Evolutionary conservation across 495 filamentous ascomycete species (phyloP).

Genomic region (Parathielavia appendiculata): DNA sequence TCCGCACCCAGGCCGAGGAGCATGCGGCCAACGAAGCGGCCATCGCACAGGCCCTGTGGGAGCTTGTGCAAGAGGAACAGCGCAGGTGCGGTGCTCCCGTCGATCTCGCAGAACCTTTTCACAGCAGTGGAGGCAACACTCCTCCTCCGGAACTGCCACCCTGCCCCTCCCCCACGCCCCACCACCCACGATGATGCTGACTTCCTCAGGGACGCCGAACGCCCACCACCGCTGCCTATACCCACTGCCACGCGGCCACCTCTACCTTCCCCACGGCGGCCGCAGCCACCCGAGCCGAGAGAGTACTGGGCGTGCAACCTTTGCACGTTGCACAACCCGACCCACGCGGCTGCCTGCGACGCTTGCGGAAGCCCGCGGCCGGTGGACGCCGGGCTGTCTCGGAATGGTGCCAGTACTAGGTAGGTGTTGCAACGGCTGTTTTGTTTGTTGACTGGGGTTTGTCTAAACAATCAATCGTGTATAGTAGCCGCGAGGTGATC

Average conservation of each 20-base stretch:
- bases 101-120: constrained; percentile 51
- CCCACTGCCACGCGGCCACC: constrained; percentile 18
- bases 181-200: neutral
- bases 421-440: too few relatives aligned
- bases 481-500: constrained; percentile 19
- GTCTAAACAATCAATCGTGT: neutral
- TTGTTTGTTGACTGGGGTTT: neutral
- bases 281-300: neutral
- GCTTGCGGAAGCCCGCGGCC: constrained; percentile 67
- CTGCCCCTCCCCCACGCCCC: too few relatives aligned
- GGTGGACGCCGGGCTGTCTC: neutral
- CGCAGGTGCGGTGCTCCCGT: constrained; percentile 59
- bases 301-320: constrained; percentile 64
- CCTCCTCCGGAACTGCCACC: neutral
- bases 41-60: constrained; percentile 82
- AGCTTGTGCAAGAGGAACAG: constrained; percentile 78
- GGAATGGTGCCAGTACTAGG: neutral
- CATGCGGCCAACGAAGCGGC: constrained; percentile 86
- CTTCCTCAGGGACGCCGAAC: neutral
- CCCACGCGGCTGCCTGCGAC: constrained; percentile 65
- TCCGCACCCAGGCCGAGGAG: constrained; percentile 78
- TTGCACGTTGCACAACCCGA: constrained; percentile 81
- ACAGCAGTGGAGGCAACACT: constrained; percentile 35
- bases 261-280: constrained; percentile 13
- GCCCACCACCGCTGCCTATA: constrained; percentile 26